phyloP scores from a whole-genome alignment of 371 early-diverging fungal species.

The Entomophthora muscae region DNA sequence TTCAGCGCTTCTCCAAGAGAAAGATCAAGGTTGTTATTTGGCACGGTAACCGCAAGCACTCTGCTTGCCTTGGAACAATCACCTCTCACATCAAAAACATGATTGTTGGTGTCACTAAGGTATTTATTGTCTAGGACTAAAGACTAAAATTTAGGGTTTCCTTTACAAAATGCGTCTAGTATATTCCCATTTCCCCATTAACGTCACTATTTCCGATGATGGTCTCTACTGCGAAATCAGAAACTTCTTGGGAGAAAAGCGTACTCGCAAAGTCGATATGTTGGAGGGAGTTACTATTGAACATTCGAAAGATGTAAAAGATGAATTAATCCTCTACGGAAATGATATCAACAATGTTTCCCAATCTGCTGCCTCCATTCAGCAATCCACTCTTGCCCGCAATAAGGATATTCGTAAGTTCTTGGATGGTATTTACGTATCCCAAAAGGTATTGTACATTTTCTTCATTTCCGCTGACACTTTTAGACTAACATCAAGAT shows the following conservation, averaged over 20 bases:
- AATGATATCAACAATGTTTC: conserved; percentile 96
- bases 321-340: conserved; percentile 91
- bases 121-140: conserved; percentile 10
- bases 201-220: conserved; percentile 75
- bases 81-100: conserved; percentile 94
- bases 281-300: conserved; percentile 81
- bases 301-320: conserved; percentile 81
- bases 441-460: conserved; percentile 29
- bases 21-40: conserved; percentile 79
- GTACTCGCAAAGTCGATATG: conserved; percentile 76
- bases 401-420: conserved; percentile 99
- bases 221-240: conserved; percentile 88
- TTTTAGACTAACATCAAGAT: conserved; percentile 7
- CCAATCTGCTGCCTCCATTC: conserved; percentile 80
- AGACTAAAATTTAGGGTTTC: conserved; percentile 50
- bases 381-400: conserved; percentile 69
- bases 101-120: conserved; percentile 96
- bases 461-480: not conserved
- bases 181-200: conserved; percentile 99
- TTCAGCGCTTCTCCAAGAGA: conserved; percentile 39
- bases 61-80: conserved; percentile 95
- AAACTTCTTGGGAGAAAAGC: conserved; percentile 99
- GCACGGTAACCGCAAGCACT: conserved; percentile 96
- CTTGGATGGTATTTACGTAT: conserved; percentile 99
- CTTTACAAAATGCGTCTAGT: conserved; percentile 99